phyloP scores from a whole-genome alignment of 768 basidiomycete species.

The Lactarius sanguifluus region DNA sequence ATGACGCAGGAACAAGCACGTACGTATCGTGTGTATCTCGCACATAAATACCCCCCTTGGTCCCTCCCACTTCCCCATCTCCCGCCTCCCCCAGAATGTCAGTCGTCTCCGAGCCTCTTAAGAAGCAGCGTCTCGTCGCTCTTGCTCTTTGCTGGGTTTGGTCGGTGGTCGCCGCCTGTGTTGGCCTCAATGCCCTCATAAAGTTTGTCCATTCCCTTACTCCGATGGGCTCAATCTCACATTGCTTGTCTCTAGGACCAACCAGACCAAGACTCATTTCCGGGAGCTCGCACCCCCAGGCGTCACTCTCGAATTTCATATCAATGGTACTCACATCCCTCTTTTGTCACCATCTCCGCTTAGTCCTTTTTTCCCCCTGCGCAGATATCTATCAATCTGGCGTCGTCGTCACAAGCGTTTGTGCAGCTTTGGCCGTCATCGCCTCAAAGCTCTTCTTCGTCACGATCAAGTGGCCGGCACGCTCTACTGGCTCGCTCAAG shows the following conservation, averaged over 20 bases:
- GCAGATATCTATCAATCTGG: constrained; percentile 31
- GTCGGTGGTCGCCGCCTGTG: constrained; percentile 34
- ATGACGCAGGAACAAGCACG: constrained; percentile 3
- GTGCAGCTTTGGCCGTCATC: constrained; percentile 36
- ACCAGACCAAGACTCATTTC: constrained; percentile 18
- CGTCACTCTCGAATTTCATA: constrained; percentile 23
- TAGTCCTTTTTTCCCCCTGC: constrained; percentile 21
- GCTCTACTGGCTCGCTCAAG: constrained; percentile 19
- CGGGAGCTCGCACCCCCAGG: constrained; percentile 17
- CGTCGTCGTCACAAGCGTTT: constrained; percentile 29
- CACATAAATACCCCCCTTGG: constrained; percentile 15
- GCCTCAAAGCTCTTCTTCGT: constrained; percentile 36
- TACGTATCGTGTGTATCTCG: background rate
- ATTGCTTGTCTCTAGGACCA: constrained; percentile 7
- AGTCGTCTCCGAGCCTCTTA: constrained; percentile 13
- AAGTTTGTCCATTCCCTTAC: constrained; percentile 28
- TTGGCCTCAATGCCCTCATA: constrained; percentile 38
- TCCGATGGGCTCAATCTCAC: background rate
- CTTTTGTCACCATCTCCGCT: constrained; percentile 30
- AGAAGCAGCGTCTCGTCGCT: constrained; percentile 32
- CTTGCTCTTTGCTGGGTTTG: constrained; percentile 36
- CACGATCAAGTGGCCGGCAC: constrained; percentile 31
- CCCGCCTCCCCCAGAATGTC: constrained; percentile 12
- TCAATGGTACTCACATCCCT: constrained; percentile 26
- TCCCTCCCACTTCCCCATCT: background rate